Evolutionary conservation across 495 filamentous ascomycete genomes (phyloP), one percentile per base, ranked within the genome.

Genomic region (Amphirosellinia nigrospora): DNA sequence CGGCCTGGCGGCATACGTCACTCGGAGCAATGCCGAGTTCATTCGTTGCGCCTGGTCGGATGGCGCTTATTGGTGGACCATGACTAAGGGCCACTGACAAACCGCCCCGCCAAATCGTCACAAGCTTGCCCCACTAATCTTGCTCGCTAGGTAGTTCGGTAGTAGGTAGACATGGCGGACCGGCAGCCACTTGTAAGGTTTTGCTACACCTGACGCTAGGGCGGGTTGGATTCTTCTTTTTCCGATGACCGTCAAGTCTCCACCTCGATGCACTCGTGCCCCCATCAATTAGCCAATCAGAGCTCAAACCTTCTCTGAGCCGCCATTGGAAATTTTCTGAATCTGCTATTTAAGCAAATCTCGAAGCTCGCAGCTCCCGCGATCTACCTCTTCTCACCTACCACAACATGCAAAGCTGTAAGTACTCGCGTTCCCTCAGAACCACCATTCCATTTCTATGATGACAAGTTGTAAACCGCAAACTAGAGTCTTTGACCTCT

Each of bases 401-500:
- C 43, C 32, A 43, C 41, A 64, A 67, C 64, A 71, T 59, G 50
- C 68, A 61, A 52, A 66, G 69, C 43, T 70, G 76, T 78, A 74
- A 74, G 76, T 78, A 4, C 41, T 70, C 58, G 61, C 39, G 48
- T 65, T 48, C 34, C 21, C 59, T 55, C 36, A 10, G 23, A 38
- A 36, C 16, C 26, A 30, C 38, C 21, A 7, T 23, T 62, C 66
- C 65, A 34, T 68, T 80, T 76, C 74, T 67, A 73, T 88, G 86
- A 88, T 87, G 86, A 88, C 82, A 88, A 69, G 58, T 79, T 86
- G 89, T 87, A 94, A 92, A 95, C 94, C 91, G 89, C 93, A 94
- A 98, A 98, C 95, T 98, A 98, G 95, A 98, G 95, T 98, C 95
- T 98, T 98, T 98, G 95, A 98, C 92, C 93, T 86, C 79, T 85